Base-by-base conservation (phyloP, 1,284 basidiomycete genomes). In the Schizopora paradoxa region DNA sequence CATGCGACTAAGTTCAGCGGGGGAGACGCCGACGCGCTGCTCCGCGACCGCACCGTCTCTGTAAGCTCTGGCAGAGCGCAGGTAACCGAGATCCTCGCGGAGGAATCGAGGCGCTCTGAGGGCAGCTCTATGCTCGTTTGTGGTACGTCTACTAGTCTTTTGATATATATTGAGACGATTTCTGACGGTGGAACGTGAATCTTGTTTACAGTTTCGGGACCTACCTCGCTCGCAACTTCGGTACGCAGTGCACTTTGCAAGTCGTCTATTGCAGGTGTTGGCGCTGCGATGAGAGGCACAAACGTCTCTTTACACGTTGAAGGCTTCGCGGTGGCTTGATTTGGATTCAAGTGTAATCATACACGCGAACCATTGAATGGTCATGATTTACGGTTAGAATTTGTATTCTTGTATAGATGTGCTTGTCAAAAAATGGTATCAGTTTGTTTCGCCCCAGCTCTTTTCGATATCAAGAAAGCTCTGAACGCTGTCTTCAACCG, bases 291-390 rank as follows among this genome's bases (percentile, higher is more conserved):
- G 26, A 23, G 41, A 28, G 47, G 47, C 6, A 27, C 47, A 19
- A 49, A 31, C 37, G 35, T 49, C 4, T 31, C 23, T 18, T 21
- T 49, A n/a, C 41, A 49, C 34, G 47, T 49, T 16, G 47, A 49
- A 19, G 10, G 16, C n/a, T 49, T 49, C 27, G 31, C 23, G n/a
- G n/a, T n/a, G n/a, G n/a, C n/a, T n/a, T n/a, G n/a, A n/a, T n/a
- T n/a, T n/a, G n/a, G n/a, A n/a, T n/a, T n/a, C n/a, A n/a, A n/a
- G n/a, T n/a, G n/a, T n/a, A n/a, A n/a, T n/a, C n/a, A n/a, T n/a
- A n/a, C n/a, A n/a, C n/a, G n/a, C n/a, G n/a, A n/a, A n/a, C n/a
- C n/a, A n/a, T n/a, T n/a, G n/a, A n/a, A n/a, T n/a, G n/a, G n/a
- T n/a, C n/a, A n/a, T n/a, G n/a, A n/a, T n/a, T n/a, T n/a, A n/a